Evolutionary conservation across 2,329 filamentous ascomycete species (phyloP), one percentile per base, ranked within the genome.

Genomic region (Aspergillus nomiae): DNA sequence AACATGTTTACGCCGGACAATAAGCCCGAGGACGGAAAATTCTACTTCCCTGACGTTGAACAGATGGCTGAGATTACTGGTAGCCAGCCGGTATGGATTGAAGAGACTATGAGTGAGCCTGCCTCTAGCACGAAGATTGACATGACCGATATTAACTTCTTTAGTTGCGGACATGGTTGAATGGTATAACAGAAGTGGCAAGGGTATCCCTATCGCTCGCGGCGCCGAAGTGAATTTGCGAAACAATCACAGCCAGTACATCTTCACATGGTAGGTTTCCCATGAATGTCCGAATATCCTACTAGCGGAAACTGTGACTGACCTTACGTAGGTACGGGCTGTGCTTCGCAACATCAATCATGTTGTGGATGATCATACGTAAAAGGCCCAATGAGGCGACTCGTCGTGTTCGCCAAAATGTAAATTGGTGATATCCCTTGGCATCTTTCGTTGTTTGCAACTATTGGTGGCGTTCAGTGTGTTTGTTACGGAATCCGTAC

Each of bases 171-270:
- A 95, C 76, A 84, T 94, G 71, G 81, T 97, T 71, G 86, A 87
- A 69, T 85, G 89, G 66, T 89, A 92, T 74, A 88, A 94, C 71
- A 87, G 92, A 73, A 86, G 92, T 74, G 84, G 86, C 16, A 91
- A 90, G 71, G 95, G 95, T 32, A 89, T 97, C 63, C 95, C 95
- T 1, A 94, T 97, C 74, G 95, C 94, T 16, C 86, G 94, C 74
- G 82, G 92, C 8, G 87, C 95, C 5, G 92, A 96, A 80, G 94
- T 99, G 64, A 96, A 96, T 76, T 82, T 99, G 74, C 87, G 92
- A 76, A 99, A 99, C 77, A 98, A 96, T 80, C 95, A 99, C 79
- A 89, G 92, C 67, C 95, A 98, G 83, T 99, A 99, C 79, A 99
- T 99, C 70, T 95, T 97, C 78, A 99, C 95, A 69, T 99, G 95